Conservation (phyloP, 805 yeast species). For the Kuraishia capsulata region DNA sequence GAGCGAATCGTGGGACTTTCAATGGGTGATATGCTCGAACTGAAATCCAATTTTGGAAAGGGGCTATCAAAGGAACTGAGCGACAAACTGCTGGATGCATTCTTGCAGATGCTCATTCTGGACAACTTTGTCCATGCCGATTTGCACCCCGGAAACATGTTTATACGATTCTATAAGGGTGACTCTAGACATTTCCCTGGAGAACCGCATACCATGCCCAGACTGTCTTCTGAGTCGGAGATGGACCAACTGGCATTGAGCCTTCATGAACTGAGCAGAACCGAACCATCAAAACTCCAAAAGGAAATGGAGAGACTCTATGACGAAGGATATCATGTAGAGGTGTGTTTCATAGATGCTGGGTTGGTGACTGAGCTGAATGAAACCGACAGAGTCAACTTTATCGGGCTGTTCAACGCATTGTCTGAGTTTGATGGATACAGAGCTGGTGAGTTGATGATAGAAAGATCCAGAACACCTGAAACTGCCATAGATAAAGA, state of each 20-base stretch:
- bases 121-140: conserved; percentile 97
- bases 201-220: conserved; percentile 23
- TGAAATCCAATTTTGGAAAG: conserved; percentile 33
- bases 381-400: conserved; percentile 68
- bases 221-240: conserved; percentile 34
- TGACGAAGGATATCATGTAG: conserved; percentile 64
- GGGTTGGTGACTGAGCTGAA: conserved; percentile 90
- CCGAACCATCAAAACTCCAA: conserved; percentile 33
- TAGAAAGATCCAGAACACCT: conserved; percentile 90
- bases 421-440: conserved; percentile 90
- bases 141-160: conserved; percentile 92
- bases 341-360: conserved; percentile 84
- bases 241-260: conserved; percentile 35
- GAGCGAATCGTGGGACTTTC: conserved; percentile 80
- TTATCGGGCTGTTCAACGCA: conserved; percentile 82
- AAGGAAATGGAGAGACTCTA: conserved; percentile 34
- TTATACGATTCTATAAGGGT: conserved; percentile 58
- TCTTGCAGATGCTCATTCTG: conserved; percentile 82
- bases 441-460: conserved; percentile 90
- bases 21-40: conserved; percentile 57
- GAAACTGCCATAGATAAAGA: conserved; percentile 83
- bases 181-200: conserved; percentile 22
- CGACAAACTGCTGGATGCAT: conserved; percentile 83
- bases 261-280: conserved; percentile 24
- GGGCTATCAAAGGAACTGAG: conserved; percentile 58